Conservation (phyloP, 148 eudicot species). For the Chenopodium quinoa region DNA sequence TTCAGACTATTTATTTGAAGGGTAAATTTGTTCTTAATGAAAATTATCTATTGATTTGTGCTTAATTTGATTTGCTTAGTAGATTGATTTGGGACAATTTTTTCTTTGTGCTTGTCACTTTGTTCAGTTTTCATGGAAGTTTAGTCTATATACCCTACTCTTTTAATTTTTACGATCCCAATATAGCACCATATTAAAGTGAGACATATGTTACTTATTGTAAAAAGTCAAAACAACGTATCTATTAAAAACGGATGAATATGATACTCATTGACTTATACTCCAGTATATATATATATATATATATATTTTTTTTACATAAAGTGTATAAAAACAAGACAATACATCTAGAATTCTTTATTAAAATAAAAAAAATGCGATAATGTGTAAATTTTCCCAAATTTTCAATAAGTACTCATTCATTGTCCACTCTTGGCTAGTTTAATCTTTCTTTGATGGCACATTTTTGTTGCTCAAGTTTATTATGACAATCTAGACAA, state of each 20-base stretch:
- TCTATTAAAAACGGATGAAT: too few species aligned
- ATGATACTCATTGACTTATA: too few species aligned
- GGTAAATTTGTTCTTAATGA: background rate
- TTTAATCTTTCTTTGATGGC: background rate
- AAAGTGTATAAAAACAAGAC: too few species aligned
- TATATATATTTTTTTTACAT: too few species aligned
- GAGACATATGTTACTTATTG: too few species aligned
- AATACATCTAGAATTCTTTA: too few species aligned
- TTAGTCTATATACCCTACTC: background rate
- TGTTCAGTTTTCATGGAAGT: background rate
- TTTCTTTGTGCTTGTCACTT: background rate
- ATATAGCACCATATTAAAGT: too few species aligned
- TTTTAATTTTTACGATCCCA: too few species aligned
- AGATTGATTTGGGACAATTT: background rate
- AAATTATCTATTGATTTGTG: background rate
- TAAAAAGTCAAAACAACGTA: too few species aligned
- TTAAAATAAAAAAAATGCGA: too few species aligned
- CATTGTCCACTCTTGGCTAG: background rate
- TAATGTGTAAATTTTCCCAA: background rate
- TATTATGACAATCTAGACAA: background rate
- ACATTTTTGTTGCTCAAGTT: background rate
- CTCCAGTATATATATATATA: too few species aligned
- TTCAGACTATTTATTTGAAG: conserved; percentile 4
- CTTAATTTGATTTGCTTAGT: background rate
- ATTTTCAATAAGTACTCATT: background rate